Evolutionary conservation across 1,284 basidiomycete species (phyloP).

Genomic region (Apiotrichum domesticum): DNA sequence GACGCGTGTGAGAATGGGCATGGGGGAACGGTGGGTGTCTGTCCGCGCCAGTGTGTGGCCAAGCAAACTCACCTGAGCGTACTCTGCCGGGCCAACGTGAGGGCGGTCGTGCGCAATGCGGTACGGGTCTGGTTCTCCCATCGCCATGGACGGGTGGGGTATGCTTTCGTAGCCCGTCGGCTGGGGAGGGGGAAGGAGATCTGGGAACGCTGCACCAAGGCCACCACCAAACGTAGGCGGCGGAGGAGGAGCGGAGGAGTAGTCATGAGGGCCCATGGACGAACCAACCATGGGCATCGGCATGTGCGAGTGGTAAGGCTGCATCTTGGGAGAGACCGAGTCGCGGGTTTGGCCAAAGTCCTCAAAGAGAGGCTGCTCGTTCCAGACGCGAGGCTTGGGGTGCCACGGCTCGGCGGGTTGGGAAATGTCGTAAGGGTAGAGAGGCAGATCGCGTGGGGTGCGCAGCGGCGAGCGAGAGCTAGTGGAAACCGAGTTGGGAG

Average conservation of each 20-base stretch:
- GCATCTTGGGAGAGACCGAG: constrained; percentile 8
- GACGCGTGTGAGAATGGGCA: not conserved
- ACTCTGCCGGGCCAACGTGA: constrained; percentile 22
- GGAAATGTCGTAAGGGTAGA: not conserved
- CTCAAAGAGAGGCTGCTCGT: constrained; percentile 12
- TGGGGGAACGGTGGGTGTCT: too few species aligned
- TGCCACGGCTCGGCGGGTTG: not conserved
- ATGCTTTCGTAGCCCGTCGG: not conserved
- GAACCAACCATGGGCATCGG: not conserved
- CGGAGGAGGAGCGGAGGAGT: not conserved
- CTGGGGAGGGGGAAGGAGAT: constrained; percentile 4
- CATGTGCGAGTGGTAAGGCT: constrained; percentile 6
- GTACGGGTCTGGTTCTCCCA: not conserved
- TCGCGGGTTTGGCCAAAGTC: not conserved
- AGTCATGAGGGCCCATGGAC: not conserved
- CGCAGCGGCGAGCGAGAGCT: not conserved
- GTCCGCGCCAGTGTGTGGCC: not conserved
- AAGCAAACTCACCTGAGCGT: constrained; percentile 26
- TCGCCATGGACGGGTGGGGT: not conserved
- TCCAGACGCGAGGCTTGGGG: constrained; percentile 15
- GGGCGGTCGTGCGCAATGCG: not conserved
- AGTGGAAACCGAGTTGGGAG: not conserved
- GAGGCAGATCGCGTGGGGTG: not conserved
- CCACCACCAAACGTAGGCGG: constrained; percentile 10
- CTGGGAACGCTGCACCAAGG: constrained; percentile 11